Evolutionary conservation across 2,329 filamentous ascomycete genomes (phyloP).

Genomic region (Gliomastix tumulicola): DNA sequence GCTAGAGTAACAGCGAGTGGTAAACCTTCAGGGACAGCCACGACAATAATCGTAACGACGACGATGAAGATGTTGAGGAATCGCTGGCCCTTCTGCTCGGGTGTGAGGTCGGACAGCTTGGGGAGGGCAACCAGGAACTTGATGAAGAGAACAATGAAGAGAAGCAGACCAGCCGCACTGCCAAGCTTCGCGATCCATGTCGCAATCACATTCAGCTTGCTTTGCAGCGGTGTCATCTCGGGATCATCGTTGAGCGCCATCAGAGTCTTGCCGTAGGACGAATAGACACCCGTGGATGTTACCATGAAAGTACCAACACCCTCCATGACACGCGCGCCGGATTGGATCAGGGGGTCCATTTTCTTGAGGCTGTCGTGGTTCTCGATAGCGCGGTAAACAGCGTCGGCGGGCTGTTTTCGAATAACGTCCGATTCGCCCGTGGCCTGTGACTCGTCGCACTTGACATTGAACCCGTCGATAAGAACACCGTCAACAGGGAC

Average conservation of each 20-base stretch:
- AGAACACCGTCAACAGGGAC: slow-evolving; percentile 69
- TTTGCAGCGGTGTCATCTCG: slow-evolving; percentile 70
- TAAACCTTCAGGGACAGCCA: slow-evolving; percentile 71
- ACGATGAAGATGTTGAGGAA: slow-evolving; percentile 74
- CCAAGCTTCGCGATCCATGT: slow-evolving; percentile 73
- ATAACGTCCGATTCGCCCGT: slow-evolving; percentile 76
- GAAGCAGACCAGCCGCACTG: slow-evolving; percentile 67
- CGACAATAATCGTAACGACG: slow-evolving; percentile 72
- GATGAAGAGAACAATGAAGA: slow-evolving; percentile 83
- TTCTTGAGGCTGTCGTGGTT: slow-evolving; percentile 60
- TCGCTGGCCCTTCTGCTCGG: slow-evolving; percentile 70
- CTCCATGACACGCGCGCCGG: slow-evolving; percentile 71
- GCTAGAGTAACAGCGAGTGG: slow-evolving; percentile 73
- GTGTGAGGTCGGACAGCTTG: slow-evolving; percentile 38
- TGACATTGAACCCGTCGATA: slow-evolving; percentile 66
- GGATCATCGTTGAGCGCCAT: slow-evolving; percentile 67
- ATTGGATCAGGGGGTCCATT: slow-evolving; percentile 80
- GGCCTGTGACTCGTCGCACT: slow-evolving; percentile 71
- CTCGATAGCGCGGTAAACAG: slow-evolving; percentile 64
- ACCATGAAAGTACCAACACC: slow-evolving; percentile 69
- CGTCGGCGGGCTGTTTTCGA: slow-evolving; percentile 59
- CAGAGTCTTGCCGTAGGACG: slow-evolving; percentile 68
- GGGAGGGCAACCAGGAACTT: slow-evolving; percentile 69
- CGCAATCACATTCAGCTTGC: slow-evolving; percentile 67
- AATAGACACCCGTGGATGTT: slow-evolving; percentile 67